Evolutionary conservation across 1,284 basidiomycete species (phyloP).

Genomic region (Termitomyces sp.): DNA sequence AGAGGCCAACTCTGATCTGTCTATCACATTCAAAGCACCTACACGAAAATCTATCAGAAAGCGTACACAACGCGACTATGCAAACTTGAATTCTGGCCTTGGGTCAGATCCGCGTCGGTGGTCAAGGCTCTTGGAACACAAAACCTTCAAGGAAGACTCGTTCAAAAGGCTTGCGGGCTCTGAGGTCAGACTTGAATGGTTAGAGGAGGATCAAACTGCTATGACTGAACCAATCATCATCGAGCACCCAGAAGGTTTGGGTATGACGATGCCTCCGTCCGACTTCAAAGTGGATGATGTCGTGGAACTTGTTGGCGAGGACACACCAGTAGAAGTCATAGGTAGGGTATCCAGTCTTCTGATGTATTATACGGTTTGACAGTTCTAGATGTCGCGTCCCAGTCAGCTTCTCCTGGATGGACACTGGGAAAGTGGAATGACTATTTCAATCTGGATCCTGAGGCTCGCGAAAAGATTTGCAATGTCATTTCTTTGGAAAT

Average conservation of each 20-base stretch:
- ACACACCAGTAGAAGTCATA: slow-evolving; percentile 83
- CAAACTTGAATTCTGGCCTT: slow-evolving; percentile 61
- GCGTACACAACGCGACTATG: slow-evolving; percentile 69
- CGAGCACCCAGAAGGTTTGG: slow-evolving; percentile 70
- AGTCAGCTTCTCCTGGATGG: slow-evolving; percentile 81
- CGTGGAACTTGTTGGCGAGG: slow-evolving; percentile 72
- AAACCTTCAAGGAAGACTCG: slow-evolving; percentile 51
- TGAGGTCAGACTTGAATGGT: slow-evolving; percentile 67
- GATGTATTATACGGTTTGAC: slow-evolving; percentile 7
- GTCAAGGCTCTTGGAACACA: slow-evolving; percentile 61
- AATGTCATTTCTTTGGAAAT: slow-evolving; percentile 91
- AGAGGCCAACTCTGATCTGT: slow-evolving; percentile 50
- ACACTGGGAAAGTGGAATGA: slow-evolving; percentile 86
- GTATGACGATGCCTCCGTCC: slow-evolving; percentile 77
- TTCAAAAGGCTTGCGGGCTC: slow-evolving; percentile 66
- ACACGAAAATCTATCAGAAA: slow-evolving; percentile 75
- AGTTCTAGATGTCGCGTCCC: slow-evolving; percentile 66
- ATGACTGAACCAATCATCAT: slow-evolving; percentile 77
- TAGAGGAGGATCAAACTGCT: slow-evolving; percentile 61
- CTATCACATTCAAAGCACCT: slow-evolving; percentile 69
- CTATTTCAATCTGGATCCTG: slow-evolving; percentile 70
- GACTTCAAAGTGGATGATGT: slow-evolving; percentile 76
- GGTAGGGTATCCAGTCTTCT: slow-evolving; percentile 43
- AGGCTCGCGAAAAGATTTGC: slow-evolving; percentile 74
- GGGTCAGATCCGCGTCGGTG: slow-evolving; percentile 64